Evolutionary conservation across 2,329 filamentous ascomycete species (phyloP).

Genomic region (Xylogone sp.): DNA sequence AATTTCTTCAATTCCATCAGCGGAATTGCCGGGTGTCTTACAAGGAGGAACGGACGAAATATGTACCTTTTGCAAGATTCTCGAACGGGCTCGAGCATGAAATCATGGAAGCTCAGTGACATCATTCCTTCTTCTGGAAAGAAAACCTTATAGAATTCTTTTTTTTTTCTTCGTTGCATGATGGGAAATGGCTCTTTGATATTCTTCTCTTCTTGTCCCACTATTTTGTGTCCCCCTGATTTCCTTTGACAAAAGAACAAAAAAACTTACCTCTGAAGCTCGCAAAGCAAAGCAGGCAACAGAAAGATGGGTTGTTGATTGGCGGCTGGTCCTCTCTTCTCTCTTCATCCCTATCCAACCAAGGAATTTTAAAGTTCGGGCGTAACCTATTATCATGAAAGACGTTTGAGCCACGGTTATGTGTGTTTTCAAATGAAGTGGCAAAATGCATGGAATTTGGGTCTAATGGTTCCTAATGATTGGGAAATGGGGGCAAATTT

Average conservation of each 20-base stretch:
- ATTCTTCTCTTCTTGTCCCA: conserved; percentile 29
- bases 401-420: conserved; percentile 20
- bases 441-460: conserved; percentile 25
- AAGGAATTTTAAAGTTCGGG: conserved; percentile 22
- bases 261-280: conserved; percentile 2
- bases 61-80: background rate
- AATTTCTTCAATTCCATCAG: background rate
- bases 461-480: conserved; percentile 18
- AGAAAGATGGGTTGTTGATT: conserved; percentile 1
- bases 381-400: conserved; percentile 26
- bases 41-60: background rate
- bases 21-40: background rate
- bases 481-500: background rate
- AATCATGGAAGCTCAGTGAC: background rate
- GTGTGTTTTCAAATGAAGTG: conserved; percentile 25
- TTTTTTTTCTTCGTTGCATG: conserved; percentile 26
- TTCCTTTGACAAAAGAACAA: background rate
- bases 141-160: conserved; percentile 18
- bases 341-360: conserved; percentile 19
- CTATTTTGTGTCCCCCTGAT: conserved; percentile 12
- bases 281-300: conserved; percentile 20
- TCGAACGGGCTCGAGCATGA: background rate
- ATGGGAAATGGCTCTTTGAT: conserved; percentile 22
- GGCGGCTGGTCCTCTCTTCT: conserved; percentile 28
- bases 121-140: background rate